These are phyloP conservation scores for Thelephora ganbajun DNA, from an alignment of 768 basidiomycete genomes.

Conservation along the genomic window DNA sequence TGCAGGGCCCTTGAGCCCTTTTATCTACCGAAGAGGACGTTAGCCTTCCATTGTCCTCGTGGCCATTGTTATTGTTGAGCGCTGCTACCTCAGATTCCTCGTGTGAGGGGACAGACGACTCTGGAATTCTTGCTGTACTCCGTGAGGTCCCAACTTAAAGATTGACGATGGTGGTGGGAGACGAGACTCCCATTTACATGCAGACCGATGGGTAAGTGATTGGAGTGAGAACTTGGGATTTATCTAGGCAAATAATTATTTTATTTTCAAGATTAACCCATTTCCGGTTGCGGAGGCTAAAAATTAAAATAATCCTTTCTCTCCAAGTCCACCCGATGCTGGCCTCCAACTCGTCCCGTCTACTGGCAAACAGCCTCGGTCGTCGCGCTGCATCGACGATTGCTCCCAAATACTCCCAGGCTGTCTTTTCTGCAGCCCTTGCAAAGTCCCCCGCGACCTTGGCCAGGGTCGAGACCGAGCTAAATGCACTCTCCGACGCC, in stretches of 20 bases:
- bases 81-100: not conserved
- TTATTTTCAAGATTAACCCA: no score
- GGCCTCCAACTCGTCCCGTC: constrained; percentile 35
- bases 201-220: no score
- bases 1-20: not conserved
- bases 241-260: no score
- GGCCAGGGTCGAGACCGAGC: constrained; percentile 76
- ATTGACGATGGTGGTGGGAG: no score
- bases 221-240: no score
- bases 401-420: constrained; percentile 75
- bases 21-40: not conserved
- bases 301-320: not conserved
- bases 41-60: not conserved
- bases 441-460: constrained; percentile 73
- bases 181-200: no score
- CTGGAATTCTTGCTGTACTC: no score
- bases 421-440: constrained; percentile 69
- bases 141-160: no score
- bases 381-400: constrained; percentile 67
- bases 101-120: not conserved
- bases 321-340: constrained; percentile 30
- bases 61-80: not conserved
- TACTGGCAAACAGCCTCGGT: constrained; percentile 35
- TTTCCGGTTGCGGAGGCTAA: not conserved
- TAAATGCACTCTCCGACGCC: constrained; percentile 53